phyloP scores from a whole-genome alignment of 306 rosid species.

The peach (Prunus persica) region Prunus_persica_NCBIv2 NC_034014.1:12192001-12192500 shows the following conservation, averaged over 20 bases:
- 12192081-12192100: background rate
- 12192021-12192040: too few species aligned
- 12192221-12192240: slow-evolving; percentile 83
- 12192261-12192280: background rate
- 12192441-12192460: background rate
- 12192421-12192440: background rate
- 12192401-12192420: background rate
- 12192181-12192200: slow-evolving; percentile 74
- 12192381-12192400: background rate
- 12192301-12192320: slow-evolving; percentile 53
- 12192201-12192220: slow-evolving; percentile 83
- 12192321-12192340: slow-evolving; percentile 94
- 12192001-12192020: background rate
- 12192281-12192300: slow-evolving; percentile 16
- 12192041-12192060: background rate
- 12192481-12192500: background rate
- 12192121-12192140: background rate
- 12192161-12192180: slow-evolving; percentile 87
- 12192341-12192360: slow-evolving; percentile 72
- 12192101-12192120: background rate
- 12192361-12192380: slow-evolving; percentile 51
- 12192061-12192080: background rate
- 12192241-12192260: slow-evolving; percentile 20
- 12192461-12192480: background rate
- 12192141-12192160: background rate